Evolutionary conservation across 208 protist species (phyloP), one percentile per base, ranked within the genome.

Genomic region (Trypanosomatidae sp.): DNA sequence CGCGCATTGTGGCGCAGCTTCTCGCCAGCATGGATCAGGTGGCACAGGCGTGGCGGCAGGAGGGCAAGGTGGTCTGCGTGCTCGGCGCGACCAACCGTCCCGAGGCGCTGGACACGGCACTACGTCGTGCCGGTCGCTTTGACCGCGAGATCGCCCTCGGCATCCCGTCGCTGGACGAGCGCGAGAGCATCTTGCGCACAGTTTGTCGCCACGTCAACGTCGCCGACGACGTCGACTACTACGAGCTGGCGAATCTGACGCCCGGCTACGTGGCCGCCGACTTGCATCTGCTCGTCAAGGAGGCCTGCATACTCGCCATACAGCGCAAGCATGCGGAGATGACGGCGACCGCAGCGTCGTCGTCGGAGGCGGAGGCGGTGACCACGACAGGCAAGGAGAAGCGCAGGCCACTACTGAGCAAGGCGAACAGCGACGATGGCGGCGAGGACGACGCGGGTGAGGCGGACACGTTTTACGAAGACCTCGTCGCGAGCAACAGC

Each of bases 231-330:
- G 73, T 98, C 37, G 85, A 99, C 55, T 95, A 97, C 58, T 74
- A 86, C 30, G 76, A 95, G 47, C 66, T 98, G 15, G 92, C 95
- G 3, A 88, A 86, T 37, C 80, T 84, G 48, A 99, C 97, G 4
- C 95, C 96, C 13, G 97, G 97, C 23, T 99, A 95, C 59, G 96
- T 99, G n/a, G 96, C 96, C 8, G 96, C 97, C 4, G 97, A 99
- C 58, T 52, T 99, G 51, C 81, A 94, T 35, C 75, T 97, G 6
- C 77, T 99, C 15, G 79, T 88, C 23, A 97, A 97, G 66, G 94
- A 97, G 56, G 81, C 81, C 4, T 90, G 78, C 49, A 76, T 94
- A 40, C 44, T 89, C 11, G 86, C 86, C 4, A 94, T 94, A 48
- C 86, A 73, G 16, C 79, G 81, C 46, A 90, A 88, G 67, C 66